Percentiles rank a stretch among this genome's conserved stretches.
phyloP scores from a whole-genome alignment of 1,139 yeast species.

The Nadsonia starkeyi-henricii region DNA sequence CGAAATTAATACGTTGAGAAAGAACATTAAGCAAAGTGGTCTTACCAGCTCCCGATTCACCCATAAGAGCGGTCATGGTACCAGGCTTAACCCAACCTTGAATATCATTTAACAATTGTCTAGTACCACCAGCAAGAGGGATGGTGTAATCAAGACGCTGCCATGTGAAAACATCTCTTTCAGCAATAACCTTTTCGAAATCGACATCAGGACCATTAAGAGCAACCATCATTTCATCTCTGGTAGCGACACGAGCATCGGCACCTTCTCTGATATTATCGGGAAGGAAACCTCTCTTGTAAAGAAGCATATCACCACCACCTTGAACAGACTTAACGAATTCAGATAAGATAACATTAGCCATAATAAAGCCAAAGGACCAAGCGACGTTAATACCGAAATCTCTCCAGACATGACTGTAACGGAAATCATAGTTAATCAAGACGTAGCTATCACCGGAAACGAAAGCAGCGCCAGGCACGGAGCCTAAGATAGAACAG shows the following conservation, averaged over 20 bases:
- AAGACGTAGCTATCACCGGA: constrained; percentile 35
- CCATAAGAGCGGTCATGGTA: constrained; percentile 53
- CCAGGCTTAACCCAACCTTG: constrained; percentile 59
- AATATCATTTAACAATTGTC: constrained; percentile 38
- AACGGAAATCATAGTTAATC: constrained; percentile 28
- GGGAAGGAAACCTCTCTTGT: constrained; percentile 44
- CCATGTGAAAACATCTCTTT: constrained; percentile 38
- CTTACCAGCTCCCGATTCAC: constrained; percentile 60
- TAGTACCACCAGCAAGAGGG: constrained; percentile 32
- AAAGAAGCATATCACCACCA: constrained; percentile 46
- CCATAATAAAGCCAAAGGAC: constrained; percentile 34
- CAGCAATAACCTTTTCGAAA: constrained; percentile 19
- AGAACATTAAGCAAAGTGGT: constrained; percentile 47
- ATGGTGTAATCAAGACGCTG: constrained; percentile 38
- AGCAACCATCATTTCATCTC: constrained; percentile 30
- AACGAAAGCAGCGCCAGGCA: constrained; percentile 32
- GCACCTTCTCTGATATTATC: constrained; percentile 10
- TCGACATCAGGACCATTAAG: constrained; percentile 30
- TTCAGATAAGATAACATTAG: constrained; percentile 38
- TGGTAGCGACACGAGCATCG: constrained; percentile 21
- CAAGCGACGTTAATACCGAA: constrained; percentile 47
- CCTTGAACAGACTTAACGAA: constrained; percentile 36
- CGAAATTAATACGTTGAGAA: constrained; percentile 45
- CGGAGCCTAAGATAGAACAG: constrained; percentile 36
- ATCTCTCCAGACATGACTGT: constrained; percentile 51